Evolutionary conservation across 345 rosid species (phyloP).

Genomic region (Lumnitzera racemosa): DNA sequence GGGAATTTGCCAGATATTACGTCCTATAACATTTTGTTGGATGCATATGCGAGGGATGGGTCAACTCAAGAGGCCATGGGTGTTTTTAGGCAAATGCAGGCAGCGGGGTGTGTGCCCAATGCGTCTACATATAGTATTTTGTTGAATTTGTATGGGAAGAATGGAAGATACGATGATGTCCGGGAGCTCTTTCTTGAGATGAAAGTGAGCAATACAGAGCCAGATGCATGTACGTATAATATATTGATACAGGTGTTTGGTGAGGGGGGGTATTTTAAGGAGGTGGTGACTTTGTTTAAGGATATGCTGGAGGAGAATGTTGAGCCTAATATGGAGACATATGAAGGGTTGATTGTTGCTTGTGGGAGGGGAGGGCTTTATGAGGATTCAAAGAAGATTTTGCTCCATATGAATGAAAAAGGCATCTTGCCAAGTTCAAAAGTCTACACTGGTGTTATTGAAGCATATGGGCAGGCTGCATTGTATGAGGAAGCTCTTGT

Average conservation of each 20-base stretch:
- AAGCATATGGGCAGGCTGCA: conserved; percentile 89
- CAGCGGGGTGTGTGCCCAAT: conserved; percentile 70
- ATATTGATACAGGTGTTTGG: conserved; percentile 79
- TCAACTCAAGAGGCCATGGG: conserved; percentile 67
- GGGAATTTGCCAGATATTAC: conserved; percentile 79
- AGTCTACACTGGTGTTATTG: conserved; percentile 76
- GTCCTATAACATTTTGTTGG: conserved; percentile 77
- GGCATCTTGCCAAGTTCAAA: conserved; percentile 76
- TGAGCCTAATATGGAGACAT: conserved; percentile 80
- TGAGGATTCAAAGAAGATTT: conserved; percentile 67
- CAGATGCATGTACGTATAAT: conserved; percentile 80
- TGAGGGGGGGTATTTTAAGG: conserved; percentile 94
- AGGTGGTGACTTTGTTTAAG: conserved; percentile 89
- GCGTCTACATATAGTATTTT: conserved; percentile 65
- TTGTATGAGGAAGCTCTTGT: conserved; percentile 86
- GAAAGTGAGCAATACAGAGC: conserved; percentile 83
- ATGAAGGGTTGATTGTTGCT: conserved; percentile 78
- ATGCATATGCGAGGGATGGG: conserved; percentile 63
- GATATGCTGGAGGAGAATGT: conserved; percentile 95
- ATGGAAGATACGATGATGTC: conserved; percentile 80
- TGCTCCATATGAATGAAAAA: conserved; percentile 69
- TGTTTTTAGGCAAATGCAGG: conserved; percentile 88
- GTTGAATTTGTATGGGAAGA: conserved; percentile 73
- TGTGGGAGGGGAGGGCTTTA: conserved; percentile 92
- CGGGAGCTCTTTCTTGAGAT: conserved; percentile 87